These are phyloP conservation scores for Reutealis trisperma DNA, from an alignment of 345 rosid genomes.

Conservation along the genomic window DNA sequence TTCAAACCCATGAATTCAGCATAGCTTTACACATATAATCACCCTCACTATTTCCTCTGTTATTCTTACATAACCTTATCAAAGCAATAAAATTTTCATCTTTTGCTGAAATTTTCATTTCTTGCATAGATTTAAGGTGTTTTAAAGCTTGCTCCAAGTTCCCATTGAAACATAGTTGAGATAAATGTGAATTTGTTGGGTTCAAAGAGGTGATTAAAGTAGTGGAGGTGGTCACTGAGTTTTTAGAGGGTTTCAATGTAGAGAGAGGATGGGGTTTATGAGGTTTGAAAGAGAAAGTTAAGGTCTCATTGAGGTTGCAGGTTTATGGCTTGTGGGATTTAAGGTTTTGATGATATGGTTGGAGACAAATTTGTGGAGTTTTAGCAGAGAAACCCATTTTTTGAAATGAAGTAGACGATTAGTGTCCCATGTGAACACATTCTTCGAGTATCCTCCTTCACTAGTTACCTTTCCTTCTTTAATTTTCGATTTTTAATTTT, in stretches of 20 bases:
- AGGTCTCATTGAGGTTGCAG: slow-evolving; percentile 20
- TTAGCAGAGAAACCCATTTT: slow-evolving; percentile 65
- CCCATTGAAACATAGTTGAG: slow-evolving; percentile 58
- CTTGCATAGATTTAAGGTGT: slow-evolving; percentile 62
- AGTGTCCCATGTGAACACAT: no score
- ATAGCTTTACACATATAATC: slow-evolving; percentile 44
- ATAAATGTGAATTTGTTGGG: slow-evolving; percentile 48
- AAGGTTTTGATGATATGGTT: slow-evolving; percentile 31
- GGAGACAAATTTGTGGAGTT: slow-evolving; percentile 41
- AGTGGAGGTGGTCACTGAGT: slow-evolving; percentile 29
- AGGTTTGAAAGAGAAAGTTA: slow-evolving; percentile 36
- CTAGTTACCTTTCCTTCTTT: no score
- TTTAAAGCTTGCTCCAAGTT: slow-evolving; percentile 58
- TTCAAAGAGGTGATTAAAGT: slow-evolving; percentile 10
- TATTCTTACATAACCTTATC: slow-evolving; percentile 72
- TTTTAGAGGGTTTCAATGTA: slow-evolving; percentile 39
- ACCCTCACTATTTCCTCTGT: slow-evolving; percentile 61
- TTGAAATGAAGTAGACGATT: slow-evolving; percentile 32
- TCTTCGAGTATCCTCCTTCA: no score
- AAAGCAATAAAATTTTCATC: slow-evolving; percentile 63
- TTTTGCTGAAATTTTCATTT: slow-evolving; percentile 45
- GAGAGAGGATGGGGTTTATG: slow-evolving; percentile 32
- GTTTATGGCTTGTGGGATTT: slow-evolving; percentile 20
- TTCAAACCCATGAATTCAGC: slow-evolving; percentile 56
- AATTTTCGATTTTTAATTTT: no score